These are phyloP conservation scores for Corchorus olitorius DNA, from an alignment of 345 rosid species.

Conservation along the genomic window DNA sequence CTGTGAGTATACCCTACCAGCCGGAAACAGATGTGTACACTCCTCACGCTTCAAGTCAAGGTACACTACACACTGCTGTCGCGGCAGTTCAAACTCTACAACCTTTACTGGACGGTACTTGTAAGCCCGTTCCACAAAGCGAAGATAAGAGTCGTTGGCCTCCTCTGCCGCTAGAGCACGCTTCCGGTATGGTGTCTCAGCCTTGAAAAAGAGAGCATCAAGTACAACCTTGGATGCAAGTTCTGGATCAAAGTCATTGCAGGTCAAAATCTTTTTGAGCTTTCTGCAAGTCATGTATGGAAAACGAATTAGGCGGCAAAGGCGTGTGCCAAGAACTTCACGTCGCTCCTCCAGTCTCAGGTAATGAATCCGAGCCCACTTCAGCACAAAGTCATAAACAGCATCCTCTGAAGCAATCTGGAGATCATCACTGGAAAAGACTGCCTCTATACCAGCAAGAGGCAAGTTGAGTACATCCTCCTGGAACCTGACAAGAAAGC, in stretches of 20 bases:
- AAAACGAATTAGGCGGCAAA: conserved; percentile 68
- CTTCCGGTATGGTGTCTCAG: conserved; percentile 57
- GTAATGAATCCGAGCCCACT: conserved; percentile 73
- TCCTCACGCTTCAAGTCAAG: conserved; percentile 74
- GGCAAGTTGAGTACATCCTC: conserved; percentile 79
- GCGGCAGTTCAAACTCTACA: conserved; percentile 71
- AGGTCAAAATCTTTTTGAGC: conserved; percentile 65
- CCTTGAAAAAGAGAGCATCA: conserved; percentile 80
- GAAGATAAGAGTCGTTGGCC: conserved; percentile 30
- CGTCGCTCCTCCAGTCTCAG: conserved; percentile 65
- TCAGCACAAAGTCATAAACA: conserved; percentile 66
- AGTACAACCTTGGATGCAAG: conserved; percentile 62
- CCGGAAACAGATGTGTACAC: conserved; percentile 54
- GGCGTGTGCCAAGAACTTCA: conserved; percentile 53
- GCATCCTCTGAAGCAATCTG: conserved; percentile 71
- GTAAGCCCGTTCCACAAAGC: conserved; percentile 76
- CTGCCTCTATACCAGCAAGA: conserved; percentile 74
- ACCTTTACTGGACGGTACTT: conserved; percentile 70
- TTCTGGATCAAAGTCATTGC: conserved; percentile 64
- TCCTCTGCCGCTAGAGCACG: conserved; percentile 50
- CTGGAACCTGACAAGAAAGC: conserved; percentile 46
- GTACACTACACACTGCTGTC: conserved; percentile 73
- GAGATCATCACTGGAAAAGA: conserved; percentile 69
- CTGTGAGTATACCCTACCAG: conserved; percentile 64
- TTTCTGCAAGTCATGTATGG: conserved; percentile 75